Percentiles rank a stretch among this genome's conserved stretches.
phyloP scores from a whole-genome alignment of 495 filamentous ascomycete genomes.

The Hapsidospora chrysogenum region DNA sequence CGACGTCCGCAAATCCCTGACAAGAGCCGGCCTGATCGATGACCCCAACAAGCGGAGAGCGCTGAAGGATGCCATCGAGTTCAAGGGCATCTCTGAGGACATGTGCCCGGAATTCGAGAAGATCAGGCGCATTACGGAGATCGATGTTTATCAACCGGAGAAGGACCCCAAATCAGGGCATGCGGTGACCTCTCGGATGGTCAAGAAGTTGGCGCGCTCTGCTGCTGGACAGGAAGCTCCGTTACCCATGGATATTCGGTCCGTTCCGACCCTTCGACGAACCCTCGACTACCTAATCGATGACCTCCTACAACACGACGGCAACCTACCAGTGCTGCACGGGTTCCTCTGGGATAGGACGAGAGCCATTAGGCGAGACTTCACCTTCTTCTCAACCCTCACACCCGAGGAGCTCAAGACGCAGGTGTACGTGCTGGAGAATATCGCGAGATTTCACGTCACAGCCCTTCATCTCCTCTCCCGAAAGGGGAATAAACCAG shows the following conservation, averaged over 20 bases:
- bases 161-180: constrained; percentile 23
- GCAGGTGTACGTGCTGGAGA: constrained; percentile 70
- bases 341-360: constrained; percentile 92
- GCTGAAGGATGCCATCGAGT: constrained; percentile 70
- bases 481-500: constrained; percentile 37
- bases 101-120: constrained; percentile 93
- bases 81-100: constrained; percentile 73
- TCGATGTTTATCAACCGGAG: constrained; percentile 37
- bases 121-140: constrained; percentile 56
- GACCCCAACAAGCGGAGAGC: constrained; percentile 74
- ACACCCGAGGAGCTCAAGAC: constrained; percentile 41
- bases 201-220: constrained; percentile 81
- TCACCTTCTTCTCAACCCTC: constrained; percentile 67
- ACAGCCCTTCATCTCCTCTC: constrained; percentile 73
- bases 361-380: constrained; percentile 81
- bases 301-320: constrained; percentile 46
- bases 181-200: constrained; percentile 24
- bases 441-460: constrained; percentile 84
- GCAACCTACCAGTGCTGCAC: constrained; percentile 51
- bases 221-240: constrained; percentile 86
- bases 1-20: constrained; percentile 49
- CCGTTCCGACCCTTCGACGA: constrained; percentile 52
- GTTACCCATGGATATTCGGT: constrained; percentile 81
- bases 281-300: constrained; percentile 74
- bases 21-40: constrained; percentile 60